Percentiles rank a stretch among this genome's conserved stretches.
Conservation (phyloP, 352 stramenopile genomes). For the Phytophthora tentaculata region DNA sequence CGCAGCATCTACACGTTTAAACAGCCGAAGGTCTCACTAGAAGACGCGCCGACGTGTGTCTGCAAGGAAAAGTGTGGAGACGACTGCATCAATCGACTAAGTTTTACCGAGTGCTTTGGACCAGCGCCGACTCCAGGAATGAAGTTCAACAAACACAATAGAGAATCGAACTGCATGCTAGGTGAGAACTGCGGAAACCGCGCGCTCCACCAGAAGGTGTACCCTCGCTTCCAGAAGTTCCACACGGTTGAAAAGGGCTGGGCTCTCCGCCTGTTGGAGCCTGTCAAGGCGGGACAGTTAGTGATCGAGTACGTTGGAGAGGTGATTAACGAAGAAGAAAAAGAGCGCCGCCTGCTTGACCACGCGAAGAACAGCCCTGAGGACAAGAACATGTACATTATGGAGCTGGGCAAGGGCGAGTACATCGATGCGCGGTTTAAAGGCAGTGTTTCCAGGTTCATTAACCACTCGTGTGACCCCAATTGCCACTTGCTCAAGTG, state of each 20-base stretch:
- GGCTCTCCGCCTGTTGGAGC: slow-evolving; percentile 85
- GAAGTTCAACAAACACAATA: slow-evolving; percentile 77
- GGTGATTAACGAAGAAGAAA: slow-evolving; percentile 94
- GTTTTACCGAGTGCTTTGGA: slow-evolving; percentile 93
- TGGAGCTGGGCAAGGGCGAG: slow-evolving; percentile 91
- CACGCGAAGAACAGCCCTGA: slow-evolving; percentile 89
- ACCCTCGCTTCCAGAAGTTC: slow-evolving; percentile 77
- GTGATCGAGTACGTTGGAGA: slow-evolving; percentile 96
- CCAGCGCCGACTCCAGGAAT: slow-evolving; percentile 58
- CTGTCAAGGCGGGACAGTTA: slow-evolving; percentile 84
- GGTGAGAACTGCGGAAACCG: slow-evolving; percentile 94
- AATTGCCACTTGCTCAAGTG: slow-evolving; percentile 96
- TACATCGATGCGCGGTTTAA: slow-evolving; percentile 96
- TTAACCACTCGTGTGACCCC: slow-evolving; percentile 97
- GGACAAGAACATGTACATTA: slow-evolving; percentile 97
- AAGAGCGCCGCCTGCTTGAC: slow-evolving; percentile 85
- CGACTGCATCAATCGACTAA: slow-evolving; percentile 94
- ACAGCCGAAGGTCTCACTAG: slow-evolving; percentile 68
- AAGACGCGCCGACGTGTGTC: slow-evolving; percentile 81
- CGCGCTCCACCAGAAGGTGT: slow-evolving; percentile 82
- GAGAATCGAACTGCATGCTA: slow-evolving; percentile 91
- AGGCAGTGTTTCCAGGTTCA: slow-evolving; percentile 95
- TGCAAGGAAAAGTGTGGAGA: slow-evolving; percentile 87
- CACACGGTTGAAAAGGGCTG: slow-evolving; percentile 91
- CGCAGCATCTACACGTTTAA: slow-evolving; percentile 91